Conservation (phyloP, 441 rosid species). For the Brassica balearica region DNA sequence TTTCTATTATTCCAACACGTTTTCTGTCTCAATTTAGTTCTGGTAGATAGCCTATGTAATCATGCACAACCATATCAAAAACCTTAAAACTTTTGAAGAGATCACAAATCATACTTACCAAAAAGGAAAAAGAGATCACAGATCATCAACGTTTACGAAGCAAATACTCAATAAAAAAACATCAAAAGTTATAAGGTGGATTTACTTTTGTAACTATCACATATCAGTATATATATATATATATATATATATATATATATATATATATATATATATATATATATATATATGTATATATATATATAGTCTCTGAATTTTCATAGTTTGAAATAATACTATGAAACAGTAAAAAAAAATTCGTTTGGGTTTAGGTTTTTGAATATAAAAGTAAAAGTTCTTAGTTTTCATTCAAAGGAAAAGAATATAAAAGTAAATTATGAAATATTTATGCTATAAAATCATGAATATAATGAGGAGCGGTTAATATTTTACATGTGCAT, state of each 20-base stretch:
- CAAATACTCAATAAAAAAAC: background rate
- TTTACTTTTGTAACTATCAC: background rate
- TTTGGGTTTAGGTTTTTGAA: background rate
- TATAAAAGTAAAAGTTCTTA: background rate
- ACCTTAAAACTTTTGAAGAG: background rate
- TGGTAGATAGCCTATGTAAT: slow-evolving; percentile 4
- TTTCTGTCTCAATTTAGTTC: background rate
- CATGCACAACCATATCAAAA: background rate
- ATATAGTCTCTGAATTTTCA: background rate
- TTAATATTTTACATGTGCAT: background rate
- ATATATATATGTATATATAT: background rate
- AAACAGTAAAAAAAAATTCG: background rate
- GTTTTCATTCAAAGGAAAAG: background rate
- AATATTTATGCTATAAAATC: background rate
- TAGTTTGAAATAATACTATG: background rate
- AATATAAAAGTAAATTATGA: background rate
- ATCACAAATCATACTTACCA: background rate
- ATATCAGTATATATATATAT: background rate
- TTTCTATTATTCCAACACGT: background rate
- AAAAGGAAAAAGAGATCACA: background rate
- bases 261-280: background rate
- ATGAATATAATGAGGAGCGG: background rate
- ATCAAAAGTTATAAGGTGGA: background rate
- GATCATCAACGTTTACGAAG: background rate
- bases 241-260: background rate